Evolutionary conservation across 2,329 filamentous ascomycete genomes (phyloP).

Genomic region (Colletotrichum nymphaeae): DNA sequence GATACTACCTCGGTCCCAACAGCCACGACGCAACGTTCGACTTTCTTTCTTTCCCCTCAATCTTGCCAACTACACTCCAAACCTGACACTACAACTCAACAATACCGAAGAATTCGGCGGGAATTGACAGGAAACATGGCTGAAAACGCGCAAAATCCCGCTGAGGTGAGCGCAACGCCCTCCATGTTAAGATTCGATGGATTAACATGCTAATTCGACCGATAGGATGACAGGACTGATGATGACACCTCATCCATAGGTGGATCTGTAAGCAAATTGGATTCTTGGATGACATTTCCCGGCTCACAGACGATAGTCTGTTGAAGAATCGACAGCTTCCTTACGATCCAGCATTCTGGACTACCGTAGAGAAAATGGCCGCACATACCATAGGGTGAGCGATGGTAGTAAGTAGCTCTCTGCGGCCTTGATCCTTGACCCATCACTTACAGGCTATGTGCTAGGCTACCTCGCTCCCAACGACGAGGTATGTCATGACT

Average conservation of each 20-base stretch:
- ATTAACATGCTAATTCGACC: neutral
- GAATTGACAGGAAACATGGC: neutral
- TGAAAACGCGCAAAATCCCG: neutral
- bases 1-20: neutral
- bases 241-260: neutral
- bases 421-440: too few species aligned
- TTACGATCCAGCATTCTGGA: conserved; percentile 13
- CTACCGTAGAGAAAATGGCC: conserved; percentile 23
- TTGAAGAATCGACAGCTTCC: neutral
- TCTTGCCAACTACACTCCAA: too few species aligned
- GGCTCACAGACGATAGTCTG: neutral
- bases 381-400: conserved; percentile 37
- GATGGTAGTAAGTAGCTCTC: conserved; percentile 10
- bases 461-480: too few species aligned
- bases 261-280: neutral
- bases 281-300: neutral
- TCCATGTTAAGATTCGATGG: neutral
- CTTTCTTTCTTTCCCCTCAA: neutral
- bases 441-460: too few species aligned
- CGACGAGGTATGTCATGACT: neutral
- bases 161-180: neutral
- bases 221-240: neutral
- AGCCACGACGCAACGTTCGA: neutral
- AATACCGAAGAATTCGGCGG: too few species aligned
- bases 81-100: too few species aligned